Base-by-base conservation (phyloP, 2,329 filamentous ascomycete species). In the Raffaelea deltoideospora region DNA sequence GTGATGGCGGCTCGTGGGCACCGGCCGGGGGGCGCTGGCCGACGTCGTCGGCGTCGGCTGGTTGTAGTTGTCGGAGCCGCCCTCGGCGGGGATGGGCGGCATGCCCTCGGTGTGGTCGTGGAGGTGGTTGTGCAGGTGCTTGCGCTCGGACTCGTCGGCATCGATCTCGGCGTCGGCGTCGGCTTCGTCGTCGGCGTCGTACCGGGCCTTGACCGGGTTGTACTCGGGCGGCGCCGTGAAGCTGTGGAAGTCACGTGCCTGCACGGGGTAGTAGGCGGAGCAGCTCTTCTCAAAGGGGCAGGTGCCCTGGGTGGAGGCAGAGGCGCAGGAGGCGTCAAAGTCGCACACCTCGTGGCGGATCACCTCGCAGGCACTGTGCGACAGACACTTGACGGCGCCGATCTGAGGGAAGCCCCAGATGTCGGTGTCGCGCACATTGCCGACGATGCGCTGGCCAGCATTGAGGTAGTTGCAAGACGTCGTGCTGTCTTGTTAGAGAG, bases 341-440 rank as follows among this genome's bases (percentile, higher is more conserved):
- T 29, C 26, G 31, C 41, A 42, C 11, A 7, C 10, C 11, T 34
- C 11, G 32, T 30, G 8, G 6, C 8, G 11, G 2, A 42, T 26
- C 3, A 43, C 33, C 5, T 19, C 18, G 20, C 33, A 36, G 3
- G 41, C 41, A 15, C 21, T 30, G n/a, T 19, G 10, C 26, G 41
- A 40, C 3, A 40, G 23, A 23, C 41, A 43, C 38, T 43, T 43
- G 31, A 40, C 31, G 10, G 41, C 38, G 3, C 31, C 30, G 14
- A 23, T 24, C 5, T 17, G 7, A 3, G 38, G 35, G 28, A 40
- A 43, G 18, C 38, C 38, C 41, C 41, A 43, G 21, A 18, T 20
- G 3, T 2, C 5, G 3, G 31, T 30, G 38, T 40, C 24, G 14
- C 20, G 30, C 2, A 43, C 24, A 23, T 43, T 26, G 18, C 41